Base-by-base conservation (phyloP, 1,284 basidiomycete genomes). In the Ustilago hordei region DNA sequence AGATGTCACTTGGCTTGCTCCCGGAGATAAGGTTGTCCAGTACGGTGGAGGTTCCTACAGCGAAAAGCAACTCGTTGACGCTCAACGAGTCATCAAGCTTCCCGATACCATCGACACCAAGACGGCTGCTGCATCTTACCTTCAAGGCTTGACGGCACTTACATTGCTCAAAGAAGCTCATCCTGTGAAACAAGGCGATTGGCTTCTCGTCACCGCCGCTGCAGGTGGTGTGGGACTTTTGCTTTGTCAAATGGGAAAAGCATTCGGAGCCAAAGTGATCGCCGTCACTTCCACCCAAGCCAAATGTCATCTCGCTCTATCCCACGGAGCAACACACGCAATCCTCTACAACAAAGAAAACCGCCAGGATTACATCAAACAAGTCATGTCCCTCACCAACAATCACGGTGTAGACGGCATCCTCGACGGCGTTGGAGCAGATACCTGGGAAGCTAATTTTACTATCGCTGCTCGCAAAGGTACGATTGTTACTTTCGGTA, bases 361-460 rank as follows among this genome's bases (percentile, higher is more conserved):
- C 41, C 62, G 79, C 9, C 59, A 59, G 2, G 67, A 55, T 11
- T 57, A 76, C 47, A 77, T 83, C 48, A 36, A 60, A n/a, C n/a
- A 87, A 89, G 91, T 73, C 61, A 52, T 43, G 15, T 9, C 5
- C n/a, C 88, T 96, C 62, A 95, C 95, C 0, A 90, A 90, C 59
- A 93, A 93, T 2, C 89, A 92, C 80, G 95, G 95, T 9, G 81
- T 82, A 28, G 93, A 95, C 79, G 95, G 90, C 11, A 90, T 95
- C 41, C 97, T 92, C 83, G 95, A 99, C 86, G 95, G 95, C 50
- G 94, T 99, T 31, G 96, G 96, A 9, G 95, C 75, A 64, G 74
- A 79, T 39, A 85, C 84, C 15, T 83, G 77, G 73, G 83, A 83
- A 39, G 89, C 90, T 77, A 90, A 95, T 87, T 94, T 96, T 86